These are phyloP conservation scores for Claviceps lovelessii DNA, from an alignment of 2,329 filamentous ascomycete genomes.

Conservation along the genomic window DNA sequence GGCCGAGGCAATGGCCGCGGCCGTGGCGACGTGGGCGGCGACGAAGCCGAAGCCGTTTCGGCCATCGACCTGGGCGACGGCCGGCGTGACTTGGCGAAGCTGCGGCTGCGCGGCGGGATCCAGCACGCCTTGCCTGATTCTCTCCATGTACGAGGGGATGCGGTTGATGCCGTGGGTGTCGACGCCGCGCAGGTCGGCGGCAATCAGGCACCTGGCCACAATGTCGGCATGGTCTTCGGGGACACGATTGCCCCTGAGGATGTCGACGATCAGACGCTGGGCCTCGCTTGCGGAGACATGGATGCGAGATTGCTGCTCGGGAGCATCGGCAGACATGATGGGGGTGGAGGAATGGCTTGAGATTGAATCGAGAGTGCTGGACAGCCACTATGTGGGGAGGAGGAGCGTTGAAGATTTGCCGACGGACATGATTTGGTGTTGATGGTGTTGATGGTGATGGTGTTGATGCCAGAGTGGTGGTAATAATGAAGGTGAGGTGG, in stretches of 20 bases:
- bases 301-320: background rate
- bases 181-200: conserved; percentile 63
- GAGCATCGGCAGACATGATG: background rate
- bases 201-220: conserved; percentile 54
- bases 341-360: background rate
- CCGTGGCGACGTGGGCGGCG: conserved; percentile 52
- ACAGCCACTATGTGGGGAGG: background rate
- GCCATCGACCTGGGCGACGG: conserved; percentile 53
- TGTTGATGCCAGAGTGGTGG: too few species aligned
- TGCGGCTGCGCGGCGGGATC: conserved; percentile 44
- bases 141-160: conserved; percentile 62
- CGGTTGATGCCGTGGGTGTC: conserved; percentile 68
- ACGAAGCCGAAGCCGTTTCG: conserved; percentile 65
- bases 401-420: too few species aligned
- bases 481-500: too few species aligned
- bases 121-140: conserved; percentile 56
- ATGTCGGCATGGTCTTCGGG: conserved; percentile 42
- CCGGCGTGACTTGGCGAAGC: conserved; percentile 50
- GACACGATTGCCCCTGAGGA: conserved; percentile 49
- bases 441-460: too few species aligned
- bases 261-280: conserved; percentile 32
- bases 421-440: too few species aligned
- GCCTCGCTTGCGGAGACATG: conserved; percentile 22
- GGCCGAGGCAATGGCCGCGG: conserved; percentile 52
- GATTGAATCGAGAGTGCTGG: background rate